Conservation (phyloP, 2,329 filamentous ascomycete genomes). For the Colletotrichum chrysophilum region DNA sequence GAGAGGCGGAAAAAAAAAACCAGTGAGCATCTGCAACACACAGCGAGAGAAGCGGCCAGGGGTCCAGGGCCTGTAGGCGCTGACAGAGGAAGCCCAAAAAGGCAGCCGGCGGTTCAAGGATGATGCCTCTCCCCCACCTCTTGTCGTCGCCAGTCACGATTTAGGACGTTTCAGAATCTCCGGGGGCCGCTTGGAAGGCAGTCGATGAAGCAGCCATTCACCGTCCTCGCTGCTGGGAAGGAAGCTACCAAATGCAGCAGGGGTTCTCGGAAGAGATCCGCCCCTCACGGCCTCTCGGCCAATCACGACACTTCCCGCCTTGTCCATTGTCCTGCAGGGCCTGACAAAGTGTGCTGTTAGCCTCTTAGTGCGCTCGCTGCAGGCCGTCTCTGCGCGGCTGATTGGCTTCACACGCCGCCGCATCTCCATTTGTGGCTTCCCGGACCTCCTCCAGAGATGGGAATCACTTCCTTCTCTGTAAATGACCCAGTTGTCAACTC, state of each 20-base stretch:
- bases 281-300: background rate
- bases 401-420: background rate
- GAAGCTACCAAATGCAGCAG: background rate
- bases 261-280: conserved; percentile 20
- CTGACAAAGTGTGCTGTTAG: background rate
- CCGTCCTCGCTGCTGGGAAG: background rate
- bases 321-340: background rate
- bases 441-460: conserved; percentile 2
- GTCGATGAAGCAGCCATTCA: conserved; percentile 15
- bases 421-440: background rate
- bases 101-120: conserved; percentile 10
- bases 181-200: background rate
- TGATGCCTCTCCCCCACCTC: background rate
- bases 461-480: conserved; percentile 7
- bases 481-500: background rate
- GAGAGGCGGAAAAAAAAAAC: background rate
- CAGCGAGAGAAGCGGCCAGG: background rate
- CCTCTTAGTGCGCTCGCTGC: background rate
- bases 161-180: conserved; percentile 21
- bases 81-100: background rate
- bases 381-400: background rate
- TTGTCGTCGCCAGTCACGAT: conserved; percentile 15
- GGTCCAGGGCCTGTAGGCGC: background rate
- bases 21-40: background rate
- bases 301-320: background rate